Base-by-base conservation (phyloP, 371 early-diverging fungal species). In the Mortierella sp. region DNA sequence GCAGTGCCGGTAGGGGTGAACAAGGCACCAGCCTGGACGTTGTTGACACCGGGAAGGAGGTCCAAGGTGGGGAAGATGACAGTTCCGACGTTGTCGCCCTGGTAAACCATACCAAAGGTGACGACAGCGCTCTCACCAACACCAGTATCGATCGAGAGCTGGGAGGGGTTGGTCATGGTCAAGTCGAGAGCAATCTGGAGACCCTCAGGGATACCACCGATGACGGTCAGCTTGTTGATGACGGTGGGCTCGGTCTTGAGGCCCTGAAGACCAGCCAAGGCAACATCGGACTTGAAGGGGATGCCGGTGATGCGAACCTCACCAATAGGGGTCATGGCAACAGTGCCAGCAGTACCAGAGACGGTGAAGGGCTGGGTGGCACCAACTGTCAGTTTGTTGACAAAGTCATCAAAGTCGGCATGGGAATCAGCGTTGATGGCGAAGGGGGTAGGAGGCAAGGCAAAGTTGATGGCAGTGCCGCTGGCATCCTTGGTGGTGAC, bases 201-300 rank as follows among this genome's bases (percentile, higher is more conserved):
- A 65, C 88, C 81, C 0, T 88, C 80, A 34, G 88, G 42, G 4
- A 88, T 78, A 57, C 94, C 94, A 70, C 92, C 93, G n/a, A 84
- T 88, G 57, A 94, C 92, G 68, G 91, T 91, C 75, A 94, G 75
- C 70, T 88, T 81, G 79, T 91, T 89, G 72, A 92, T 89, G 11
- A 85, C 80, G 3, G 92, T 89, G 26, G 93, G 91, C 5, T 91
- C 80, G 45, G 89, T 88, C 87, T 90, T 90, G 70, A 94, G 79
- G 71, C 91, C 92, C 80, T 92, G 92, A 70, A 94, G 88, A 72
- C 94, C 94, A 31, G 88, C 80, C 47, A 94, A 82, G 57, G 82
- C 52, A 9, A 92, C 90, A 42, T 88, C 89, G 7, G 91, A 90
- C 31, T 89, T 88, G 83, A 94, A 92, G 31, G 91, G 88, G 48